phyloP scores from a whole-genome alignment of 352 stramenopile species.

The Albugo laibachii region DNA sequence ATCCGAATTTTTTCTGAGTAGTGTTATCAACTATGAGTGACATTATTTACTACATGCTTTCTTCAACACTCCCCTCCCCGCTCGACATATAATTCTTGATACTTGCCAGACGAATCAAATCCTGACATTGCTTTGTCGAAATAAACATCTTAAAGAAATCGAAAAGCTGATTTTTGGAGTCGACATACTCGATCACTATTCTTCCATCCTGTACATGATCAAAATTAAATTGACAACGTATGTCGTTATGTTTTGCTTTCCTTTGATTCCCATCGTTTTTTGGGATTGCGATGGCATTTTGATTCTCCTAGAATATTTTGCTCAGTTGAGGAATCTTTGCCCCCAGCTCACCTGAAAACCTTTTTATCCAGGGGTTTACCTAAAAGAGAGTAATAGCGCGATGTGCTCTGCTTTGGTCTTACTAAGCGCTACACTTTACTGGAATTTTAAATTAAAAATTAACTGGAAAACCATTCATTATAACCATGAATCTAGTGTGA shows the following conservation, averaged over 20 bases:
- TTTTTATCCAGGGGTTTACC: not conserved
- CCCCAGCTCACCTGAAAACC: not conserved
- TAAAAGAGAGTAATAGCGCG: not conserved
- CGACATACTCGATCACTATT: not conserved
- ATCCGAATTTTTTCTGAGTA: too few relatives aligned
- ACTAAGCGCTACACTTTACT: not conserved
- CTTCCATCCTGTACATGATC: not conserved
- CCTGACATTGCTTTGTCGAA: not conserved
- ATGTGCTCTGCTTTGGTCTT: not conserved
- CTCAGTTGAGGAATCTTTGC: not conserved
- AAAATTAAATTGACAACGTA: constrained; percentile 3
- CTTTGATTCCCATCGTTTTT: constrained; percentile 1
- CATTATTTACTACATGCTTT: too few relatives aligned
- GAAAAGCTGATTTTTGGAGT: not conserved
- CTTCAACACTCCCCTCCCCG: too few relatives aligned
- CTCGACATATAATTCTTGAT: not conserved
- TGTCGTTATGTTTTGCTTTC: constrained; percentile 8
- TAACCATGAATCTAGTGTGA: not conserved
- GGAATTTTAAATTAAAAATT: not conserved
- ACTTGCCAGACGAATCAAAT: not conserved
- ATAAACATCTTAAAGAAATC: not conserved
- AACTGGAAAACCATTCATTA: not conserved
- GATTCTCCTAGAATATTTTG: constrained; percentile 5
- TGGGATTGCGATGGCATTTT: constrained; percentile 7
- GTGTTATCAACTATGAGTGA: too few relatives aligned